Evolutionary conservation across 2,329 filamentous ascomycete genomes (phyloP).

Genomic region (Arachnopeziza araneosa): DNA sequence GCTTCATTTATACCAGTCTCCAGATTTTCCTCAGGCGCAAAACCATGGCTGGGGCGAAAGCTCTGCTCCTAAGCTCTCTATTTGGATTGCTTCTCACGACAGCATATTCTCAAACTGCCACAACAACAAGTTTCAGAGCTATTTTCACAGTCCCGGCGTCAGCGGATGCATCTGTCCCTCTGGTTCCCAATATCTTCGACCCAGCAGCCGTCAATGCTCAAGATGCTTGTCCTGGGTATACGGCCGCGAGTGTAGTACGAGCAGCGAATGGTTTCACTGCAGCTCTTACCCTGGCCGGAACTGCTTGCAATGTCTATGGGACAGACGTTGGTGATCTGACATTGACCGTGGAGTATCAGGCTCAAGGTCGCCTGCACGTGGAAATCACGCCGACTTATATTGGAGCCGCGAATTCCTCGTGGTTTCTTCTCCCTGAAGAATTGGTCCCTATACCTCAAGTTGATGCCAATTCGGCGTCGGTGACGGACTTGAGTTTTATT

Average conservation of each 20-base stretch:
- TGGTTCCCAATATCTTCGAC: conserved; percentile 60
- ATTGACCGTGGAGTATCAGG: conserved; percentile 64
- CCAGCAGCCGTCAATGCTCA: conserved; percentile 52
- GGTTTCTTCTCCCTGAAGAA: conserved; percentile 61
- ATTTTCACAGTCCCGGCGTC: conserved; percentile 43
- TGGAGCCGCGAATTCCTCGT: conserved; percentile 54
- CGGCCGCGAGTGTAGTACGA: conserved; percentile 52
- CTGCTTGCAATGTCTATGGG: conserved; percentile 72
- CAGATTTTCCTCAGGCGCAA: conserved; percentile 7
- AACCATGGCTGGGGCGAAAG: conserved; percentile 13
- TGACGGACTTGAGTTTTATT: conserved; percentile 50
- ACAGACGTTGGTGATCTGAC: conserved; percentile 63
- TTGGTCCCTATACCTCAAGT: conserved; percentile 39
- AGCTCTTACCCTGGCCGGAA: conserved; percentile 62
- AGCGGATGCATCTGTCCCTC: conserved; percentile 39
- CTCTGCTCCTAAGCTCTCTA: conserved; percentile 11
- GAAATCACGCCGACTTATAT: conserved; percentile 64
- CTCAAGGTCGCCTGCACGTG: conserved; percentile 59
- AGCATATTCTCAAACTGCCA: conserved; percentile 10
- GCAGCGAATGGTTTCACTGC: conserved; percentile 57
- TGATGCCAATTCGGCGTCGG: conserved; percentile 41
- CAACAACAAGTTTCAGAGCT: conserved; percentile 18
- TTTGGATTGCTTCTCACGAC: conserved; percentile 10
- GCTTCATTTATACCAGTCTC: conserved; percentile 5
- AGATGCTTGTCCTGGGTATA: conserved; percentile 60